A percentile compares a stretch with the other conserved stretches of the same genome.
These are phyloP conservation scores for Malus orientalis DNA, from an alignment of 306 rosid genomes.

Conservation along the genomic window DNA sequence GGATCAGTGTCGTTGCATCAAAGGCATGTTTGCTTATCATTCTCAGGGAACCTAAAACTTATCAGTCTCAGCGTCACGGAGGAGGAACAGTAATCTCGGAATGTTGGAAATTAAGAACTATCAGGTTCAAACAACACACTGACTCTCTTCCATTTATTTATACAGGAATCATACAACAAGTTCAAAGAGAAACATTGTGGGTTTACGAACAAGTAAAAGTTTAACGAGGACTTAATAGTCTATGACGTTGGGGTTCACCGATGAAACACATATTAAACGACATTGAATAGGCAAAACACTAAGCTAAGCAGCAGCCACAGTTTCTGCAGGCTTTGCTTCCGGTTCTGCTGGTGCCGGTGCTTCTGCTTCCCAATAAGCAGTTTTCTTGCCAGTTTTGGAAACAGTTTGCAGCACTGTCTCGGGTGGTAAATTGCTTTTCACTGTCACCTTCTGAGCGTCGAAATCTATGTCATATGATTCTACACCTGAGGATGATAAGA, in stretches of 20 bases:
- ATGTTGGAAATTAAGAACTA: background rate
- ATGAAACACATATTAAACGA: conserved; percentile 10
- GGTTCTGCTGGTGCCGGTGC: conserved; percentile 35
- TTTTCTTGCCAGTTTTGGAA: conserved; percentile 85
- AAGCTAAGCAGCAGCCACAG: conserved; percentile 38
- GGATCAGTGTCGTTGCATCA: conserved; percentile 29
- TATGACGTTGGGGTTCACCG: conserved; percentile 1
- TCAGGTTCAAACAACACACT: background rate
- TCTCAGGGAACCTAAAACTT: background rate
- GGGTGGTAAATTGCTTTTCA: conserved; percentile 61
- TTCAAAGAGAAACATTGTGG: conserved; percentile 11
- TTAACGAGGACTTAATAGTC: conserved; percentile 13
- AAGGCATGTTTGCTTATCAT: conserved; percentile 7
- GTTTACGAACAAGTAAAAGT: conserved; percentile 18
- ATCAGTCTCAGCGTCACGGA: background rate
- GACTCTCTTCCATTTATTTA: conserved; percentile 7
- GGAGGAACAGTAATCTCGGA: background rate
- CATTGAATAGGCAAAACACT: background rate
- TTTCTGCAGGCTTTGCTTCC: conserved; percentile 34
- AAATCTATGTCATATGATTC: conserved; percentile 81
- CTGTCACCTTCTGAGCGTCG: conserved; percentile 88
- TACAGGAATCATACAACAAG: conserved; percentile 10
- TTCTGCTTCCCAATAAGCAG: conserved; percentile 66
- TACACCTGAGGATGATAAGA: conserved; percentile 48
- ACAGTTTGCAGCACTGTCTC: conserved; percentile 71